A percentile compares a stretch with the other conserved stretches of the same genome.
Conservation (phyloP, 1,284 basidiomycete genomes). For the Papiliotrema flavescens region DNA sequence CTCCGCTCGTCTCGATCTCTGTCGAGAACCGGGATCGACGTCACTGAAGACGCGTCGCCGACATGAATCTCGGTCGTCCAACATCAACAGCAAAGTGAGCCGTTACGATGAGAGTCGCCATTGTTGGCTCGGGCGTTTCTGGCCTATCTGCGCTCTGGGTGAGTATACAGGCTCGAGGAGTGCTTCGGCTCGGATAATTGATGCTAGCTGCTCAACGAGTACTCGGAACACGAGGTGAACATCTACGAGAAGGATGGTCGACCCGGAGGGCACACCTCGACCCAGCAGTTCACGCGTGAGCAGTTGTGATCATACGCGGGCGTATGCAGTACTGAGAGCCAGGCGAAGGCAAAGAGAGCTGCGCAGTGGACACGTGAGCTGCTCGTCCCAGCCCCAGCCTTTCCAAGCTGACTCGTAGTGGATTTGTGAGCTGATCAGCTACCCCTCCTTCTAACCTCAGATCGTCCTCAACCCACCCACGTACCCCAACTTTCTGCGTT, state of each 20-base stretch:
- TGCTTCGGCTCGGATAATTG: neutral
- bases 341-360: slow-evolving; percentile 51
- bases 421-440: slow-evolving; percentile 41
- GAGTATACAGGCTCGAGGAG: slow-evolving; percentile 26
- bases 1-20: too few species aligned
- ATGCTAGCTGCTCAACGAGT: slow-evolving; percentile 63
- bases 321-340: neutral
- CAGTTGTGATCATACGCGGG: neutral
- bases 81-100: too few species aligned
- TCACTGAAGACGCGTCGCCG: neutral
- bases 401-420: slow-evolving; percentile 15
- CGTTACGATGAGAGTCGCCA: slow-evolving; percentile 56
- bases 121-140: slow-evolving; percentile 74
- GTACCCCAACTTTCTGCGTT: slow-evolving; percentile 76
- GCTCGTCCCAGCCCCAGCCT: neutral
- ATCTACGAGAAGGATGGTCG: slow-evolving; percentile 68
- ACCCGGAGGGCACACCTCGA: slow-evolving; percentile 76
- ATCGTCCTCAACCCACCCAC: slow-evolving; percentile 74
- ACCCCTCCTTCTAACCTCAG: slow-evolving; percentile 56
- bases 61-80: neutral
- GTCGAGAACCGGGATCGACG: too few species aligned
- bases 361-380: slow-evolving; percentile 65
- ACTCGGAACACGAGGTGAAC: slow-evolving; percentile 73
- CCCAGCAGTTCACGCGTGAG: slow-evolving; percentile 57
- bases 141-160: slow-evolving; percentile 76